Conservation (phyloP, 345 rosid species). For the Arabidopsis suecica region DNA sequence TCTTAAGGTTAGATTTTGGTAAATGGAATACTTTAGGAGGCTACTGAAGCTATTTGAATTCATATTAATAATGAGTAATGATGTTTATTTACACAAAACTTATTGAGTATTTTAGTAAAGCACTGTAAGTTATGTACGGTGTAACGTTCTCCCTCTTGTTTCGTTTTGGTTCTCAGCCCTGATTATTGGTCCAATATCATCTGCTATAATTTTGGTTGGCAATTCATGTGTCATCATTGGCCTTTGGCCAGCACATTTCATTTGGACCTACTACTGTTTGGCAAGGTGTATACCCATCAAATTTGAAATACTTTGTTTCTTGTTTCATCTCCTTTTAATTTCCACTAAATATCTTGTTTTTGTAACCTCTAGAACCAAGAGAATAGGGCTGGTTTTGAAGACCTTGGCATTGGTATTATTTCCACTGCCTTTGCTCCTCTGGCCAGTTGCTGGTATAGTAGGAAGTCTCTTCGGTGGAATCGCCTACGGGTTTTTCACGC, state of each 20-base stretch:
- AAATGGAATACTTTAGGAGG: neutral
- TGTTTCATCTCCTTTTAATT: no score
- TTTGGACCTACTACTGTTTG: constrained; percentile 79
- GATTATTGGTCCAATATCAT: constrained; percentile 60
- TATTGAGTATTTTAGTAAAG: neutral
- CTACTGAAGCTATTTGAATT: neutral
- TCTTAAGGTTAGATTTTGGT: neutral
- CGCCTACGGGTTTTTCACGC: constrained; percentile 79
- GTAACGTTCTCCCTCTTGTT: neutral
- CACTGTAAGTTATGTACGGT: neutral
- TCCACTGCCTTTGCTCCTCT: constrained; percentile 72
- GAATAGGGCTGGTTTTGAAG: constrained; percentile 75
- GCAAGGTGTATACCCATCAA: constrained; percentile 53
- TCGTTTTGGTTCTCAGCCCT: constrained; percentile 49
- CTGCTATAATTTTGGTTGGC: constrained; percentile 56
- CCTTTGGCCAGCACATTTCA: constrained; percentile 81
- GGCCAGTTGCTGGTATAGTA: constrained; percentile 67
- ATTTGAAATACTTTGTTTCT: neutral
- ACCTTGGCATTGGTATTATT: constrained; percentile 54
- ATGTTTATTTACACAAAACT: neutral
- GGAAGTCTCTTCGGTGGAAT: constrained; percentile 76
- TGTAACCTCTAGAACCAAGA: constrained; percentile 59
- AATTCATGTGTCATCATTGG: constrained; percentile 71
- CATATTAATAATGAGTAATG: neutral
- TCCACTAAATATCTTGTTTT: neutral